phyloP scores from a whole-genome alignment of 306 rosid species.

The Vachellia collinsii region DNA sequence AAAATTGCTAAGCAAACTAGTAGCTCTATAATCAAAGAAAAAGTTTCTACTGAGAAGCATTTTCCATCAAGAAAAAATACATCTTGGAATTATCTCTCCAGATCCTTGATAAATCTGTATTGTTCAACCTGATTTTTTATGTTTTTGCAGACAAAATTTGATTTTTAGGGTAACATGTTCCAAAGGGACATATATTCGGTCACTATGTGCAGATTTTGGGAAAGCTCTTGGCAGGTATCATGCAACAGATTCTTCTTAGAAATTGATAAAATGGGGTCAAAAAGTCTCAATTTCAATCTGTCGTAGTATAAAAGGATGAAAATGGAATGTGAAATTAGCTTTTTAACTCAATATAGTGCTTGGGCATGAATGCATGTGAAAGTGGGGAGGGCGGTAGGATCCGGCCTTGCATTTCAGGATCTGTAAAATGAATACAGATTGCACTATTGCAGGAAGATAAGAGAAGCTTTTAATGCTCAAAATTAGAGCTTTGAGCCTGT shows the following conservation, averaged over 20 bases:
- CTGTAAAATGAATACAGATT: not conserved
- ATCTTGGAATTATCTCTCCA: slow-evolving; percentile 18
- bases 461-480: slow-evolving; percentile 18
- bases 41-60: not conserved
- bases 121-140: slow-evolving; percentile 19
- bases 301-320: not conserved
- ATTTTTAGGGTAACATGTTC: slow-evolving; percentile 89
- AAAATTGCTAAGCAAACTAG: not conserved
- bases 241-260: slow-evolving; percentile 14
- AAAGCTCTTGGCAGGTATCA: slow-evolving; percentile 91
- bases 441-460: slow-evolving; percentile 21
- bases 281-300: not conserved
- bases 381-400: not conserved
- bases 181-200: slow-evolving; percentile 92
- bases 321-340: not conserved
- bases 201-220: slow-evolving; percentile 92
- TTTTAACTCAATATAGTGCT: not conserved
- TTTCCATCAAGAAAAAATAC: slow-evolving; percentile 22
- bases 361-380: not conserved
- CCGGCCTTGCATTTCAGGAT: not conserved
- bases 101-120: slow-evolving; percentile 20
- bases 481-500: slow-evolving; percentile 16
- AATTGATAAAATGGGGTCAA: not conserved
- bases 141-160: slow-evolving; percentile 80
- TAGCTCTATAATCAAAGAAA: not conserved